Evolutionary conservation across 2,329 filamentous ascomycete genomes (phyloP).

Genomic region (Pseudocercospora musae): DNA sequence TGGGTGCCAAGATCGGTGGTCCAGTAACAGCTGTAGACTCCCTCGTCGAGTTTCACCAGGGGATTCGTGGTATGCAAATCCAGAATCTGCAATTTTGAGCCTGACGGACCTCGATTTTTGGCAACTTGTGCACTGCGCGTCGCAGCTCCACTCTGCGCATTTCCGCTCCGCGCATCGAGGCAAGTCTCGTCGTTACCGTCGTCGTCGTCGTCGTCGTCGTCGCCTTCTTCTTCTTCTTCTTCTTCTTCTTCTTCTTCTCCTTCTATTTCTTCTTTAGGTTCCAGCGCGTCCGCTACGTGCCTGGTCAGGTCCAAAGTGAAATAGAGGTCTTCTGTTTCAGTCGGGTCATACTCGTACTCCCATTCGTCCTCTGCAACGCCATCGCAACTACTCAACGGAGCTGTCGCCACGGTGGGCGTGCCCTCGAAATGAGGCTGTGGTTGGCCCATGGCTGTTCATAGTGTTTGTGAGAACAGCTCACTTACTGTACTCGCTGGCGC

Average conservation of each 20-base stretch:
- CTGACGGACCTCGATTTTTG: conserved; percentile 25
- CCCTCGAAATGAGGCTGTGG: conserved; percentile 5
- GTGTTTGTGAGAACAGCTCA: not conserved
- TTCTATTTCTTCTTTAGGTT: conserved; percentile 7
- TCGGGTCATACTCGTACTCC: conserved; percentile 60
- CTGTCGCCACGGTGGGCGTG: conserved; percentile 1
- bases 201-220: not conserved
- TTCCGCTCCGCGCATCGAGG: not conserved
- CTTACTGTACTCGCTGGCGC: not conserved
- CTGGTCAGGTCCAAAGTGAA: conserved; percentile 58
- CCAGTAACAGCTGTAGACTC: conserved; percentile 79
- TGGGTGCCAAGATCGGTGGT: conserved; percentile 78
- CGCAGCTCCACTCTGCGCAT: not conserved
- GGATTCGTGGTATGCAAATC: conserved; percentile 75
- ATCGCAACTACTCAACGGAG: not conserved
- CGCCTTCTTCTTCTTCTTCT: conserved; percentile 1
- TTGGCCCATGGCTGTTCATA: conserved; percentile 7
- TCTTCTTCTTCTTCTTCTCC: conserved; percentile 2
- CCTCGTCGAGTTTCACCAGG: conserved; percentile 73
- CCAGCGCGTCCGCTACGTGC: conserved; percentile 34
- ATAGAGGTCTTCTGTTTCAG: conserved; percentile 58
- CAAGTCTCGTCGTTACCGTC: not conserved
- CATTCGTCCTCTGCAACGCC: conserved; percentile 48
- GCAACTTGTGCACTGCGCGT: not conserved
- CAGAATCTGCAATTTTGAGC: conserved; percentile 66